Percentiles rank a stretch among this genome's conserved stretches.
Conservation (phyloP, 225 moss, liverwort and hornwort genomes). For the Physcomitrium patens region DNA sequence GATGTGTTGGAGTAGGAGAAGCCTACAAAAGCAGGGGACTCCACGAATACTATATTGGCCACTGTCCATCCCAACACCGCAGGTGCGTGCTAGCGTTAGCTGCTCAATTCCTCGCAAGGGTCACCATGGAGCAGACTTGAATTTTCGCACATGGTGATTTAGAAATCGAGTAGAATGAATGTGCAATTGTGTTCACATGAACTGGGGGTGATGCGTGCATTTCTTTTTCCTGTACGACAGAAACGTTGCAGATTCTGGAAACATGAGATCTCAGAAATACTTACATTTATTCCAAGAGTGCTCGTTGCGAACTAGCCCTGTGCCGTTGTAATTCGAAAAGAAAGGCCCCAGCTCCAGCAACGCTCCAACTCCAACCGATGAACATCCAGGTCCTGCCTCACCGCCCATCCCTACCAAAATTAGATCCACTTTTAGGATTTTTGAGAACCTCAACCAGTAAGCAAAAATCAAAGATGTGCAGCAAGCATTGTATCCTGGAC, state of each 20-base stretch:
- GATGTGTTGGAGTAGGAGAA: slow-evolving; percentile 55
- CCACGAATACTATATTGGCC: slow-evolving; percentile 53
- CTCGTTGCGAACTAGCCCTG: slow-evolving; percentile 36
- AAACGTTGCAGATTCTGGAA: background rate
- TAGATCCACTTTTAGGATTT: background rate
- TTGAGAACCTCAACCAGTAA: background rate
- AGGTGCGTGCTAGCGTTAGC: background rate
- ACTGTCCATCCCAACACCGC: slow-evolving; percentile 28
- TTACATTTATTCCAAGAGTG: slow-evolving; percentile 54
- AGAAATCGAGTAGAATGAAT: background rate
- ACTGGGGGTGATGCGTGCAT: no score
- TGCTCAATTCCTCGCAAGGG: no score
- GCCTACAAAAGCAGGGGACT: slow-evolving; percentile 50
- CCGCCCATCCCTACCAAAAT: slow-evolving; percentile 6
- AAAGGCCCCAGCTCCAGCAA: slow-evolving; percentile 51
- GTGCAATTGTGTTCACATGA: background rate
- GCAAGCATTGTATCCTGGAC: background rate
- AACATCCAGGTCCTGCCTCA: slow-evolving; percentile 52
- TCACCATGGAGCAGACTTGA: no score
- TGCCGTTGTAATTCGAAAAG: slow-evolving; percentile 30
- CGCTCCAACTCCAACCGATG: slow-evolving; percentile 48
- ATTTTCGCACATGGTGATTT: background rate
- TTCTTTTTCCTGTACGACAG: background rate
- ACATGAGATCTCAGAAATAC: slow-evolving; percentile 2
- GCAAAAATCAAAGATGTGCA: background rate